Percentiles rank a stretch among this genome's conserved stretches.
Evolutionary conservation across 2,329 filamentous ascomycete genomes (phyloP).

Genomic region (Aspergillus chevalieri): DNA sequence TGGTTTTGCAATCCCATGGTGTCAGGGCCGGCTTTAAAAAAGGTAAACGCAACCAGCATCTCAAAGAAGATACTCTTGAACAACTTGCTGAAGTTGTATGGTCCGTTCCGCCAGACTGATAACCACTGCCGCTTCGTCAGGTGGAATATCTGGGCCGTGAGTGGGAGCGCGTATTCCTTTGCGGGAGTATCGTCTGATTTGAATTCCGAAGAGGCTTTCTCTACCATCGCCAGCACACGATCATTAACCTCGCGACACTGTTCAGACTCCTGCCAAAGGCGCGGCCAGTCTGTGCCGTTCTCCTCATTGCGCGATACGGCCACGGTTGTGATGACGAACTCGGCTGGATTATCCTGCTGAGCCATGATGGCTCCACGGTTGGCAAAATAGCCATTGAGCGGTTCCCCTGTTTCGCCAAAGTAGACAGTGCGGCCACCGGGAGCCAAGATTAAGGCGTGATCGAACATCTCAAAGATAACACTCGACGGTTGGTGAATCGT

Average conservation of each 20-base stretch:
- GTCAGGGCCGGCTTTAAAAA: background rate
- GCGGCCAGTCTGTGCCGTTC: background rate
- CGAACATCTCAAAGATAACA: slow-evolving; percentile 76
- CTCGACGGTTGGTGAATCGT: slow-evolving; percentile 84
- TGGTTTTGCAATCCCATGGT: background rate
- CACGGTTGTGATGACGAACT: background rate
- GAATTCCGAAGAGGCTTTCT: background rate
- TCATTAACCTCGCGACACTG: background rate
- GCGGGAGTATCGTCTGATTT: background rate
- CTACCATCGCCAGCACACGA: background rate
- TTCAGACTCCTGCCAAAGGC: background rate
- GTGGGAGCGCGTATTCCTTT: background rate
- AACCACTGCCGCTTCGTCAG: slow-evolving; percentile 5
- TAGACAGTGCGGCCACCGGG: slow-evolving; percentile 72
- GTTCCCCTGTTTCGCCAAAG: slow-evolving; percentile 57
- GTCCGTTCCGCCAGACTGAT: slow-evolving; percentile 5
- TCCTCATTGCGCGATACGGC: background rate
- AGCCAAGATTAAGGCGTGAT: slow-evolving; percentile 70
- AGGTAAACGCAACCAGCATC: slow-evolving; percentile 4
- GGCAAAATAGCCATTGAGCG: background rate
- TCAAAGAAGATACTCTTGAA: slow-evolving; percentile 4
- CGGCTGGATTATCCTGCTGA: background rate
- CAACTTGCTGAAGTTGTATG: slow-evolving; percentile 6
- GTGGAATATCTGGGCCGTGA: background rate
- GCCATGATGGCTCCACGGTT: background rate